phyloP scores from a whole-genome alignment of 257 asterid genomes.

The Prunella vulgaris region DNA sequence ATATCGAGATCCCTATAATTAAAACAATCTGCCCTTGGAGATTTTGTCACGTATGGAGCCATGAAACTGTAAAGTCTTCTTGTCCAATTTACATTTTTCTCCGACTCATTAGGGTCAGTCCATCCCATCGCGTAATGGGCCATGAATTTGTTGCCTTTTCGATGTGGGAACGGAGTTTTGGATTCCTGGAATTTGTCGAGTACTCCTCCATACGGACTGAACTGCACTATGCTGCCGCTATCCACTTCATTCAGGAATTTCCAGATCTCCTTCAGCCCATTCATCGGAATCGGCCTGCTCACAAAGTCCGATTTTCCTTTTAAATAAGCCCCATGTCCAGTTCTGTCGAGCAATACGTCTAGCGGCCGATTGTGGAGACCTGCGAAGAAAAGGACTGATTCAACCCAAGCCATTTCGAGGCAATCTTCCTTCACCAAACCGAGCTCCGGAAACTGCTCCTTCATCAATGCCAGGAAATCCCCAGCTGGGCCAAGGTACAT shows the following conservation, averaged over 20 bases:
- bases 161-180: too few relatives aligned
- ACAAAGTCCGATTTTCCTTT: not conserved
- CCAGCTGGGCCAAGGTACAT: slow-evolving; percentile 13
- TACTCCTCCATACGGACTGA: slow-evolving; percentile 25
- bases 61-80: slow-evolving; percentile 15
- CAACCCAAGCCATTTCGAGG: slow-evolving; percentile 26
- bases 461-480: slow-evolving; percentile 19
- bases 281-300: not conserved
- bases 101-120: not conserved
- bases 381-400: not conserved
- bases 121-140: not conserved
- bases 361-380: not conserved
- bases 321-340: not conserved
- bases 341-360: not conserved
- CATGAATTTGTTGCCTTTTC: slow-evolving; percentile 25
- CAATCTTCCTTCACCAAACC: slow-evolving; percentile 16
- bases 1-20: slow-evolving; percentile 4
- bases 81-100: not conserved
- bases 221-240: not conserved
- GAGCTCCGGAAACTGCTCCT: slow-evolving; percentile 22
- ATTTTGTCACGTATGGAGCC: slow-evolving; percentile 16
- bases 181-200: slow-evolving; percentile 11
- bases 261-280: not conserved
- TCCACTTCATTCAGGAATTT: not conserved
- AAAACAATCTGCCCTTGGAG: slow-evolving; percentile 17